phyloP scores from a whole-genome alignment of 805 yeast species.

The Pichia heedii region DNA sequence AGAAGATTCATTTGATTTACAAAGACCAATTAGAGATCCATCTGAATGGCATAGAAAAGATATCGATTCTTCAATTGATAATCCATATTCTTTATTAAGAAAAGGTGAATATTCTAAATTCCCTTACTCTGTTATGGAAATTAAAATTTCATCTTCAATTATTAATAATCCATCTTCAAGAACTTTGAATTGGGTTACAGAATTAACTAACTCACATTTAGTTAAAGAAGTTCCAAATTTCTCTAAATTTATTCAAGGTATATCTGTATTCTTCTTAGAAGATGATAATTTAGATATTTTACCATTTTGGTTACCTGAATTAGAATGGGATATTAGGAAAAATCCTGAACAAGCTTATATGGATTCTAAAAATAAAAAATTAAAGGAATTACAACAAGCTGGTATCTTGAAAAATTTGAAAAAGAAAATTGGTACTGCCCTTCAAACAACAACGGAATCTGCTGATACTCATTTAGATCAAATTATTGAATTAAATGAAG shows the following conservation, averaged over 20 bases:
- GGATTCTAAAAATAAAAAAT: constrained; percentile 47
- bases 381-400: constrained; percentile 37
- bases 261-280: constrained; percentile 78
- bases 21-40: constrained; percentile 86
- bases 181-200: constrained; percentile 68
- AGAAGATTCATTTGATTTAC: constrained; percentile 80
- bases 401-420: constrained; percentile 29
- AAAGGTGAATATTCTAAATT: constrained; percentile 79
- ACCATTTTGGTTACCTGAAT: constrained; percentile 92
- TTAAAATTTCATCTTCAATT: constrained; percentile 42
- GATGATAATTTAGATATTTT: constrained; percentile 82
- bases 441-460: constrained; percentile 23
- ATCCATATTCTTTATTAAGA: constrained; percentile 66
- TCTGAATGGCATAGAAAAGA: constrained; percentile 86
- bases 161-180: constrained; percentile 42
- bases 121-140: constrained; percentile 85
- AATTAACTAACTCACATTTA: constrained; percentile 69
- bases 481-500: constrained; percentile 25
- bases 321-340: constrained; percentile 67
- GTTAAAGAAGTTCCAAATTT: constrained; percentile 93
- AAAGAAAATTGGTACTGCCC: constrained; percentile 35
- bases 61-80: constrained; percentile 65
- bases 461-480: constrained; percentile 24
- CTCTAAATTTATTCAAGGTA: constrained; percentile 88
- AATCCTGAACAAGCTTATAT: constrained; percentile 75